Evolutionary conservation across 768 basidiomycete species (phyloP), one percentile per base, ranked within the genome.

Genomic region (Auricularia heimuer): DNA sequence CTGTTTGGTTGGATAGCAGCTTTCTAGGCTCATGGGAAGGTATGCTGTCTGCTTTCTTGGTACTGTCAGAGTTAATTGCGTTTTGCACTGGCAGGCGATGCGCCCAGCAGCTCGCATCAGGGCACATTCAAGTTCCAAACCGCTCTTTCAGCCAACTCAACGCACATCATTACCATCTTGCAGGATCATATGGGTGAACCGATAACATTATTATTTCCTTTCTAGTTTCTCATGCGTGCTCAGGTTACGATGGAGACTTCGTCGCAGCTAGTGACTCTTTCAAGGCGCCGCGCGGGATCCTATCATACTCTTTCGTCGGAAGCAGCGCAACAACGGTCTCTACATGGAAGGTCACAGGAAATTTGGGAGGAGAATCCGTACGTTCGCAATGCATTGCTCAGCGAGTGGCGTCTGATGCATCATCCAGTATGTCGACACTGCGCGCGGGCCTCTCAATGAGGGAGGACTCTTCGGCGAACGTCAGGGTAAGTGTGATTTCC

Each of bases 141-240:
- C 1, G 77, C 86, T 4, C 68, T 92, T 36, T 71, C 73, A 3
- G 70, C 78, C 8, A 81, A 82, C 3, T 67, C 76, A 63, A 87
- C 88, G 69, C 92, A 92, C 70, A 84, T 92, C 12, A 82, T 93
- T 63, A 92, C 90, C 0, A 60, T 60, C 29, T 24, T 54, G 8
- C 60, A 89, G 86, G 91, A 92, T 67, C 88, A 90, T 69, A 90
- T 89, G 87, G 91, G 90, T 1, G 73, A 82, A 90, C 64, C 84
- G 90, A 72, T 81, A 83, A 16, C 60, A 29, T 29, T 29, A 29
- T 2, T 29, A 29, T 74, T 24, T 79, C 77, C 68, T 29, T 29
- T 29, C 29, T 29, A 29, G 67, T 84, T 83, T 64, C 66, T 78
- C 68, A n/a, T 60, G 24, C 16, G 16, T 7, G n/a, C 18, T 18